Base-by-base conservation (phyloP, 306 rosid species). In the Sphenostylis stenocarpa region DNA sequence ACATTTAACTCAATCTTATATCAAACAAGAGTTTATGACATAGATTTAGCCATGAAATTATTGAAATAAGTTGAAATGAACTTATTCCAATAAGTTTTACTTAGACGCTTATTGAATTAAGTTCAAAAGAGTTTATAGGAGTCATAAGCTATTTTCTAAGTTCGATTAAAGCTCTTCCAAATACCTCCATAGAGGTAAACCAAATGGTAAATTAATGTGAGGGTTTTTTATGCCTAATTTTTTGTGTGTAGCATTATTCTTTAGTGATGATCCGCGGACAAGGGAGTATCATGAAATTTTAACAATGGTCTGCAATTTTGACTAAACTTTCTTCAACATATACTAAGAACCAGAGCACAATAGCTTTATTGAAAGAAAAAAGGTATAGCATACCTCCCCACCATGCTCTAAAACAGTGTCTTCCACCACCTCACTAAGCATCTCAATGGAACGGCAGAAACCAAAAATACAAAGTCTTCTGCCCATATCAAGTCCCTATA, bases 351-450 rank as follows among this genome's bases (percentile, higher is more conserved):
- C 52, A 66, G 71, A 55, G 19, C 67, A 61, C 34, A 14, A 16
- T 15, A 74, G 15, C 63, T 70, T 64, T 26, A 48, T 39, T 17
- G 56, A 77, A 80, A 77, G 48, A 62, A 38, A 9, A 62, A 73
- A 55, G 53, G 53, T 24, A 52, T 49, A 68, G 24, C 88, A 62
- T 87, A 94, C 98, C 97, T 94, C 98, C 61, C 98, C 98, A 24
- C 98, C 98, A 47, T 92, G 89, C 85, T 90, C 97, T 80, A 94
- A 83, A 72, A 94, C 97, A 8, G 94, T 92, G 87, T 92, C 97
- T 84, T 94, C 93, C 67, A 94, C 97, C 60, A 94, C 98, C 82
- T 94, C 97, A 78, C 95, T 92, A 41, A 94, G 92, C 98, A 94
- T 94, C 87, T 94, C 98, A 66, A 94, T 82, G 72, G 98, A 94